These are phyloP conservation scores for Fistulina hepatica DNA, from an alignment of 1,284 basidiomycete species.

Conservation along the genomic window DNA sequence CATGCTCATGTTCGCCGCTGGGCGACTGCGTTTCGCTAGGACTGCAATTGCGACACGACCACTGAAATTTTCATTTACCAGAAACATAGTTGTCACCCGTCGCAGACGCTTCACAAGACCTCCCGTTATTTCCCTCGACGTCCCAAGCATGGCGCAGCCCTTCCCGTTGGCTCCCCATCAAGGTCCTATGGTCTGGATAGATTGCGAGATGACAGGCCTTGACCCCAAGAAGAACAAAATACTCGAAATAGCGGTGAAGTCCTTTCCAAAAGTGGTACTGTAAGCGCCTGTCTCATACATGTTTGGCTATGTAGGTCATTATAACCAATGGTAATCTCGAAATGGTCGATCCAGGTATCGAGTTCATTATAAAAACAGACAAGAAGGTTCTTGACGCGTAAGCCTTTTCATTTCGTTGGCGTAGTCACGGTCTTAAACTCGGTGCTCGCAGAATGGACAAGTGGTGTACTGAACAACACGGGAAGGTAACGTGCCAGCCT, in stretches of 20 bases:
- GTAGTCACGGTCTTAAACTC: background rate
- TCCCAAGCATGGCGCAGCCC: too few species aligned
- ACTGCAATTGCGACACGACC: too few species aligned
- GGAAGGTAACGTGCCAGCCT: constrained; percentile 34
- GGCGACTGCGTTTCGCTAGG: too few species aligned
- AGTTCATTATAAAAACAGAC: constrained; percentile 60
- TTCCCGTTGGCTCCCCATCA: constrained; percentile 33
- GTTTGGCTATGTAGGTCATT: constrained; percentile 42
- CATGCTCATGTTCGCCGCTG: too few species aligned
- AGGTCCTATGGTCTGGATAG: constrained; percentile 79
- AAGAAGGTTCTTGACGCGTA: constrained; percentile 54
- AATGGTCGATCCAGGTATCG: constrained; percentile 61
- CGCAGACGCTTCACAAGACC: too few species aligned
- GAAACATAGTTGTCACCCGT: too few species aligned
- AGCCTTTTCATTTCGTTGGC: constrained; percentile 15
- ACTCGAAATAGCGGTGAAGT: constrained; percentile 58
- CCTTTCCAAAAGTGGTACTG: background rate
- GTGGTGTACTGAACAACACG: constrained; percentile 70
- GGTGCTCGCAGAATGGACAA: constrained; percentile 48
- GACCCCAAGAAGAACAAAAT: constrained; percentile 57
- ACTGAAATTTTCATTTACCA: too few species aligned
- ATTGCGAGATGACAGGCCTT: constrained; percentile 78
- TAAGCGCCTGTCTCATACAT: background rate
- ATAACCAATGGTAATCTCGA: constrained; percentile 75
- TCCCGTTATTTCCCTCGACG: too few species aligned